A percentile compares a stretch with the other conserved stretches of the same genome.
Evolutionary conservation across 1,284 basidiomycete species (phyloP).

Genomic region (Ustilago nuda): DNA sequence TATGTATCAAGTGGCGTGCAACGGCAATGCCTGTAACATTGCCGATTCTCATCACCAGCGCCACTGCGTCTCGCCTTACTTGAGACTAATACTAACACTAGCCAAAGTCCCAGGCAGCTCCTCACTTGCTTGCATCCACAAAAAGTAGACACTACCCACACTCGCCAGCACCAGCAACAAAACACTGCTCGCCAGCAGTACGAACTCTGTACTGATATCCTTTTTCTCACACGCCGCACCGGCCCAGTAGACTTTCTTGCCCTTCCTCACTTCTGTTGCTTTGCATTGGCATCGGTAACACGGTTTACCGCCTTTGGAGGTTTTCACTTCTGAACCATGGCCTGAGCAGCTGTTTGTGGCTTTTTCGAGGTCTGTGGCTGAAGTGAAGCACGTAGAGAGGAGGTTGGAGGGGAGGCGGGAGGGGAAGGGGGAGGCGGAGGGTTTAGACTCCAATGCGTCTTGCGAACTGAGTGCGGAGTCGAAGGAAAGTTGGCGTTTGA

Average conservation of each 20-base stretch:
- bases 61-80: conserved; percentile 13
- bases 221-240: conserved; percentile 66
- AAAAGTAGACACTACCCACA: conserved; percentile 48
- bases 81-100: conserved; percentile 56
- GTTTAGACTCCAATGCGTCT: neutral
- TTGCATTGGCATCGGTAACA: conserved; percentile 64
- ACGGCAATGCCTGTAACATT: neutral
- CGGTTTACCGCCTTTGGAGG: conserved; percentile 50
- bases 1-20: neutral
- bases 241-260: conserved; percentile 54
- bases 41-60: neutral
- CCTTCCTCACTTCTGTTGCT: conserved; percentile 40
- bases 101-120: conserved; percentile 62
- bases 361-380: conserved; percentile 39
- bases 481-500: conserved; percentile 23
- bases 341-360: conserved; percentile 60
- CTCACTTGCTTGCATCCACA: conserved; percentile 47
- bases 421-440: conserved; percentile 16
- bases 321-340: conserved; percentile 56
- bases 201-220: conserved; percentile 57
- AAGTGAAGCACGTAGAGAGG: conserved; percentile 50
- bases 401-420: conserved; percentile 35
- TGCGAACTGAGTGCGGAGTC: neutral
- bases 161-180: conserved; percentile 47
- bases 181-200: conserved; percentile 54